Percentiles rank a stretch among this genome's conserved stretches.
Evolutionary conservation across 306 rosid genomes (phyloP).

Genomic region (Vigna radiata): DNA sequence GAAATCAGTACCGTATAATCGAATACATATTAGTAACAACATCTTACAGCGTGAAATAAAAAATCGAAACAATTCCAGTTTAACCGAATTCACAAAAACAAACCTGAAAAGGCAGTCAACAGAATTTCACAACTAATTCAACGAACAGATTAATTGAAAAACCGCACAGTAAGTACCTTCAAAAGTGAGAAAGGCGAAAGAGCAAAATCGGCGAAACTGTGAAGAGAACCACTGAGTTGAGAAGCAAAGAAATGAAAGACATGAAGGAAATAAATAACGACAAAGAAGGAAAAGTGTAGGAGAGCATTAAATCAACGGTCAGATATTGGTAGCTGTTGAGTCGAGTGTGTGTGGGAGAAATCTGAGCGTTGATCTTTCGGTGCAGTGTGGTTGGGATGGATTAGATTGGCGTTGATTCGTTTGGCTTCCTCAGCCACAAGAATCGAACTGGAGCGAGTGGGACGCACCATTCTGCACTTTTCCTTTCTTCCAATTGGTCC

Average conservation of each 20-base stretch:
- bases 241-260: neutral
- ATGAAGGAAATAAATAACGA: neutral
- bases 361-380: slow-evolving; percentile 11
- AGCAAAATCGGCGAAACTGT: neutral
- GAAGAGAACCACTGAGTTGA: neutral
- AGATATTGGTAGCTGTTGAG: neutral
- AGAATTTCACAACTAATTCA: slow-evolving; percentile 30
- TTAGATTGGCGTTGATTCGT: neutral
- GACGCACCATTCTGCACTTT: slow-evolving; percentile 55
- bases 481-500: slow-evolving; percentile 32
- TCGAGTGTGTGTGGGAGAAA: neutral
- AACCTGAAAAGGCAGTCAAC: slow-evolving; percentile 8
- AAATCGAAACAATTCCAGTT: slow-evolving; percentile 6
- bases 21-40: neutral
- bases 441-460: slow-evolving; percentile 20
- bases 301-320: slow-evolving; percentile 30
- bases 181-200: slow-evolving; percentile 3
- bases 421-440: slow-evolving; percentile 44
- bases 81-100: slow-evolving; percentile 4
- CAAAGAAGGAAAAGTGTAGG: neutral
- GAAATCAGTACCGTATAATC: slow-evolving; percentile 6
- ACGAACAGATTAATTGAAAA: slow-evolving; percentile 2
- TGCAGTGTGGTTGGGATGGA: neutral
- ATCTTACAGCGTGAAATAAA: neutral
- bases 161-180: neutral